phyloP scores from a whole-genome alignment of 305 asterid species.

The Caryopteris hybrid region DNA sequence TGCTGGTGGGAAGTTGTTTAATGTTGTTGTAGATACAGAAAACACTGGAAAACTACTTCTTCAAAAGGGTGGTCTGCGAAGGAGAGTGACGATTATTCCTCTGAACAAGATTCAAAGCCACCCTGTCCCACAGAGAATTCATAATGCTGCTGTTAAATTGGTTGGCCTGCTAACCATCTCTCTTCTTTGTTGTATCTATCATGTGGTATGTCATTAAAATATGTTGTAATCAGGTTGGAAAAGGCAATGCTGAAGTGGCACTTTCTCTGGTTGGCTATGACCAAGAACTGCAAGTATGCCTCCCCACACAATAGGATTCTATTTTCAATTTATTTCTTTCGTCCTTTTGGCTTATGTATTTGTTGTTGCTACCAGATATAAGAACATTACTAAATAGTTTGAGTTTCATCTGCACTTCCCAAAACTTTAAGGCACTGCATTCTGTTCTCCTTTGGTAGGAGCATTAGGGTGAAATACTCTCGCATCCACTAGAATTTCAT shows the following conservation, averaged over 20 bases:
- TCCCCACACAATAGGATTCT: conserved; percentile 4
- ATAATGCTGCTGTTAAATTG: conserved; percentile 73
- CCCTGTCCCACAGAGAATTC: conserved; percentile 59
- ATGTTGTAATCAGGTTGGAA: conserved; percentile 62
- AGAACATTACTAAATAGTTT: conserved; percentile 1
- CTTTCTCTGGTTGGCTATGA: conserved; percentile 90
- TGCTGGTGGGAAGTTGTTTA: conserved; percentile 94
- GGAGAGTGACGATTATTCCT: conserved; percentile 94
- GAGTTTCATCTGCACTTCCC: conserved; percentile 9
- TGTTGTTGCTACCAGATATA: conserved; percentile 10
- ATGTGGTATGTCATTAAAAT: conserved; percentile 3
- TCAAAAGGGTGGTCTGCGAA: conserved; percentile 76
- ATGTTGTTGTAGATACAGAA: conserved; percentile 88
- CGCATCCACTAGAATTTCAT: not conserved
- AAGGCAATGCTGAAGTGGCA: conserved; percentile 95
- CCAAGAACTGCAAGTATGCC: conserved; percentile 71
- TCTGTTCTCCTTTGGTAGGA: not conserved
- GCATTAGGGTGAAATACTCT: not conserved
- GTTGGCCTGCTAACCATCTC: conserved; percentile 31
- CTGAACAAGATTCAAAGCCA: conserved; percentile 79
- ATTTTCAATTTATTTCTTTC: not conserved
- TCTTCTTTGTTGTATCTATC: not conserved
- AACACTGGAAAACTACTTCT: conserved; percentile 84
- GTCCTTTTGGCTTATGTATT: conserved; percentile 6
- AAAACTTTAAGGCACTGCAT: conserved; percentile 8